A percentile compares a stretch with the other conserved stretches of the same genome.
Conservation (phyloP, 169 alveolate species). For the Babesia divergens region DNA sequence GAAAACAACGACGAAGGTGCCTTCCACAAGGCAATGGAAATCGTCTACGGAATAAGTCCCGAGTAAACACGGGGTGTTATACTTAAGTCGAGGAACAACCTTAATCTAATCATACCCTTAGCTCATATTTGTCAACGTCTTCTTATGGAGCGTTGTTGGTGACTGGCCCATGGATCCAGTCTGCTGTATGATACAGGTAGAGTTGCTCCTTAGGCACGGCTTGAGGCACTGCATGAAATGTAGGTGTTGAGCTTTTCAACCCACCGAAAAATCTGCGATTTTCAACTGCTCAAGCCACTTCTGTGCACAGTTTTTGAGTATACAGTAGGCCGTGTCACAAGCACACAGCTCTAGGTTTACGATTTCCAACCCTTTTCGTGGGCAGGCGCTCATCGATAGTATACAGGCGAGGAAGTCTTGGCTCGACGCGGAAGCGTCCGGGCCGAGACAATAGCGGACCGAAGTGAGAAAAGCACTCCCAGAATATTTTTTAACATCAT, state of each 20-base stretch:
- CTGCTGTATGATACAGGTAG: conserved; percentile 29
- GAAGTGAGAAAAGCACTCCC: conserved; percentile 9
- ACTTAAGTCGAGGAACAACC: background rate
- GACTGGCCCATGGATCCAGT: conserved; percentile 26
- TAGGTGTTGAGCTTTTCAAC: background rate
- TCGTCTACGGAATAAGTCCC: conserved; percentile 26
- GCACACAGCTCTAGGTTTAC: conserved; percentile 58
- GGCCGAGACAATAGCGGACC: conserved; percentile 51
- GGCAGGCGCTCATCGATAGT: conserved; percentile 38
- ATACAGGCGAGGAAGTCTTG: conserved; percentile 42
- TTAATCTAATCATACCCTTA: background rate
- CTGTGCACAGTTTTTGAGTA: conserved; percentile 22
- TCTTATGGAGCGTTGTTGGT: background rate
- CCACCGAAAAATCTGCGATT: conserved; percentile 27
- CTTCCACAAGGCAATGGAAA: conserved; percentile 25
- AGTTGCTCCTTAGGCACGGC: conserved; percentile 22
- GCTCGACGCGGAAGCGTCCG: conserved; percentile 28
- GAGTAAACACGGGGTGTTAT: background rate
- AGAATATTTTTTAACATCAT: background rate
- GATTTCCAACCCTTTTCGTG: background rate
- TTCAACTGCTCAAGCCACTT: conserved; percentile 25
- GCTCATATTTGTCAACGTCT: background rate
- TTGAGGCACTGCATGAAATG: conserved; percentile 17
- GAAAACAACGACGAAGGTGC: conserved; percentile 37
- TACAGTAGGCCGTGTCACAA: conserved; percentile 46